phyloP scores from a whole-genome alignment of 768 basidiomycete species.

The Kwoniella sp. region DNA sequence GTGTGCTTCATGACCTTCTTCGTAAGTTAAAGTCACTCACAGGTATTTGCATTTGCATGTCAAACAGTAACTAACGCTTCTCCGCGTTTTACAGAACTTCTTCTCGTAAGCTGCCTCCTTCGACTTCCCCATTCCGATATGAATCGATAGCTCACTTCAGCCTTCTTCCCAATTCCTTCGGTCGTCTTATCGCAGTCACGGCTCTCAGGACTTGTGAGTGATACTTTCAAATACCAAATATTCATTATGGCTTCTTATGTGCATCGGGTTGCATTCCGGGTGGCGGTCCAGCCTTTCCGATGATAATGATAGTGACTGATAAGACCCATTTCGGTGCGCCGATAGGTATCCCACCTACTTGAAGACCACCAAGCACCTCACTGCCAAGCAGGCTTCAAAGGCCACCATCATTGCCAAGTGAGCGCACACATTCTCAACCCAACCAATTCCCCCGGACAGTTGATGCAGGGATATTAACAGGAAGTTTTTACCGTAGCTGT shows the following conservation, averaged over 20 bases:
- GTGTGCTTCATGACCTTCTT: constrained; percentile 72
- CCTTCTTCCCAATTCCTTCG: not conserved
- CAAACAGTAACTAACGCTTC: not conserved
- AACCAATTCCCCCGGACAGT: no score
- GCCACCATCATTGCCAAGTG: constrained; percentile 74
- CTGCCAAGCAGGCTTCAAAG: constrained; percentile 64
- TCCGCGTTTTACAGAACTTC: constrained; percentile 49
- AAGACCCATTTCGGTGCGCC: not conserved
- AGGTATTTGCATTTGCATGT: no score
- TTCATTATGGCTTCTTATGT: no score
- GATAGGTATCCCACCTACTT: constrained; percentile 73
- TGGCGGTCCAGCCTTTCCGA: no score
- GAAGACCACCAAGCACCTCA: constrained; percentile 65
- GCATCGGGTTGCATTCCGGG: no score
- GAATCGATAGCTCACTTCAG: no score
- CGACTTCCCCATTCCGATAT: no score
- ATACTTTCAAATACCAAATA: not conserved
- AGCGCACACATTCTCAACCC: not conserved
- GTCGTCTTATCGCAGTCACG: constrained; percentile 54
- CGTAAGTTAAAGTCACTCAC: no score
- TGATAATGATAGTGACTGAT: no score
- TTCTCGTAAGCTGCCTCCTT: constrained; percentile 13
- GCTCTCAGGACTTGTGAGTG: constrained; percentile 59
- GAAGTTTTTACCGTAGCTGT: constrained; percentile 1
- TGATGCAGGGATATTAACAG: no score